Evolutionary conservation across 306 rosid genomes (phyloP).

Genomic region (Alnus glutinosa): DNA sequence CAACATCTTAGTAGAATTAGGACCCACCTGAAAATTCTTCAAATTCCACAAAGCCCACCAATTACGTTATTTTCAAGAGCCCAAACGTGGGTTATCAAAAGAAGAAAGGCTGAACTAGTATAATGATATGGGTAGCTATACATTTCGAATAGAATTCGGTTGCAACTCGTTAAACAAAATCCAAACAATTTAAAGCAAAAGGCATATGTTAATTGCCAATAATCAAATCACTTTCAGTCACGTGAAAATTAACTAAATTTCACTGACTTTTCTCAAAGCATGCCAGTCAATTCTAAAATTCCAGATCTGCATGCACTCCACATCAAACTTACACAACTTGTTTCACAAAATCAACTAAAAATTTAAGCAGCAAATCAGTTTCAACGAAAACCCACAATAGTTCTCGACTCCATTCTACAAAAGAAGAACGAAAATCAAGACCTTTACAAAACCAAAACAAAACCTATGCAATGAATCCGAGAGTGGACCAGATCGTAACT

Average conservation of each 20-base stretch:
- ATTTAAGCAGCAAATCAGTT: conserved; percentile 18
- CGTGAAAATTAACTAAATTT: conserved; percentile 1
- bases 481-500: conserved; percentile 32
- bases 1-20: conserved; percentile 15
- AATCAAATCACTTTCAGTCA: conserved; percentile 22
- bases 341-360: conserved; percentile 8
- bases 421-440: conserved; percentile 23
- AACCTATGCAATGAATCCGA: conserved; percentile 13
- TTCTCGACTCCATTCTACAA: conserved; percentile 32
- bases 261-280: conserved; percentile 7
- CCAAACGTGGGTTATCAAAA: conserved; percentile 1
- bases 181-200: conserved; percentile 7
- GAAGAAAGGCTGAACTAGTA: background rate
- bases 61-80: conserved; percentile 20
- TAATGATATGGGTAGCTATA: background rate
- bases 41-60: conserved; percentile 20
- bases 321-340: conserved; percentile 15
- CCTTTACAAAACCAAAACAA: conserved; percentile 24
- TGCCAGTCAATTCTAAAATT: conserved; percentile 19
- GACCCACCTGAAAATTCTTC: conserved; percentile 22
- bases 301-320: conserved; percentile 34
- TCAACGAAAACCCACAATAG: conserved; percentile 33
- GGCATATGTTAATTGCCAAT: conserved; percentile 1
- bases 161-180: background rate
- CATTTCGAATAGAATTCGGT: background rate